phyloP scores from a whole-genome alignment of 768 basidiomycete genomes.

The Hericium coralloides region DNA sequence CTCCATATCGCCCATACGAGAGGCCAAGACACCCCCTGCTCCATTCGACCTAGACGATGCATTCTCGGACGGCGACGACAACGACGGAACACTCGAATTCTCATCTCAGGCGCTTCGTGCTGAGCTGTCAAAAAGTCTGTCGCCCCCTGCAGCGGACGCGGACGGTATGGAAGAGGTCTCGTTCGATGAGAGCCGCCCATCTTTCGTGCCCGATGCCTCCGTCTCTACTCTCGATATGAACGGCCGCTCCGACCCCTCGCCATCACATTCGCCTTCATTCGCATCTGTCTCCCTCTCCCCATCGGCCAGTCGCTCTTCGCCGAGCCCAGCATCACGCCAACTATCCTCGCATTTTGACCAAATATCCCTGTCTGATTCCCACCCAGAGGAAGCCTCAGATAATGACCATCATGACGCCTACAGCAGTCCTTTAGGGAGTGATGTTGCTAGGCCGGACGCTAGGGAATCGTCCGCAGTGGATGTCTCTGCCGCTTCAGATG shows the following conservation, averaged over 20 bases:
- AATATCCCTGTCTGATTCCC: constrained; percentile 19
- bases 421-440: background rate
- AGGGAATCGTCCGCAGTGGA: no score
- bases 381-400: background rate
- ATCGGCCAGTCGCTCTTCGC: constrained; percentile 14
- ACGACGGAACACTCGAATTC: constrained; percentile 43
- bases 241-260: constrained; percentile 18
- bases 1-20: background rate
- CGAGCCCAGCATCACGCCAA: background rate
- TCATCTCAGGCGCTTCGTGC: constrained; percentile 50
- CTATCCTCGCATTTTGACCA: constrained; percentile 15
- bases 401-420: background rate
- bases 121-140: constrained; percentile 46
- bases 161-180: constrained; percentile 19
- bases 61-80: constrained; percentile 51
- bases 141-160: constrained; percentile 21
- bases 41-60: constrained; percentile 44
- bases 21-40: background rate
- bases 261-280: constrained; percentile 5
- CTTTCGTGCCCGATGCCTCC: constrained; percentile 30
- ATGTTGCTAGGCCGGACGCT: background rate
- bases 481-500: background rate
- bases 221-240: constrained; percentile 55
- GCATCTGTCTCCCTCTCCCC: constrained; percentile 13
- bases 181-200: constrained; percentile 18